A percentile compares a stretch with the other conserved stretches of the same genome.
Conservation (phyloP, 768 basidiomycete genomes). For the Lepiota brunneoincarnata region DNA sequence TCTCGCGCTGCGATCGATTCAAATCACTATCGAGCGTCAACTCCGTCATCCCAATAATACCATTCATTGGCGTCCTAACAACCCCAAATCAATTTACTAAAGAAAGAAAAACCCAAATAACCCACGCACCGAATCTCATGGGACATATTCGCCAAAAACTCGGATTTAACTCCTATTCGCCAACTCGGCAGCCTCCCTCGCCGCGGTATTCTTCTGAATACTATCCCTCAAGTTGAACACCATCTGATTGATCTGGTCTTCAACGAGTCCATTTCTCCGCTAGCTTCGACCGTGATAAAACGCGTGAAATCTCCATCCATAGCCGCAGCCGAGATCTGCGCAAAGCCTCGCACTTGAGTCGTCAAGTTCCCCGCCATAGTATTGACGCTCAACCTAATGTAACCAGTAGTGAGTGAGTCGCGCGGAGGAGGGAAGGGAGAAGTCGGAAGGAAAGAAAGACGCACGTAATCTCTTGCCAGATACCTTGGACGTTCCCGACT, state of each 20-base stretch:
- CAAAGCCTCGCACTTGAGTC: conserved; percentile 98
- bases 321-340: conserved; percentile 96
- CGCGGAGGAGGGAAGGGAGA: not conserved
- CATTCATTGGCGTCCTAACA: conserved; percentile 99
- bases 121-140: conserved; percentile 87
- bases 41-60: conserved; percentile 99
- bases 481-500: conserved; percentile 94
- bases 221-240: conserved; percentile 94
- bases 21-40: conserved; percentile 95
- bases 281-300: conserved; percentile 98
- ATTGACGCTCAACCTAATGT: conserved; percentile 93
- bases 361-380: conserved; percentile 96
- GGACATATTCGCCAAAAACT: conserved; percentile 99
- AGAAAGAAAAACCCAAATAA: conserved; percentile 51
- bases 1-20: conserved; percentile 92
- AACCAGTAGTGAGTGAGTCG: not conserved
- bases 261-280: conserved; percentile 98
- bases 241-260: conserved; percentile 99
- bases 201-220: conserved; percentile 98
- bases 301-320: conserved; percentile 99
- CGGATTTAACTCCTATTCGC: conserved; percentile 95
- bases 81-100: not conserved
- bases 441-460: conserved; percentile 29
- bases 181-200: conserved; percentile 93
- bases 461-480: conserved; percentile 98